phyloP scores from a whole-genome alignment of 2,329 filamentous ascomycete genomes.

The Shiraia sp. region DNA sequence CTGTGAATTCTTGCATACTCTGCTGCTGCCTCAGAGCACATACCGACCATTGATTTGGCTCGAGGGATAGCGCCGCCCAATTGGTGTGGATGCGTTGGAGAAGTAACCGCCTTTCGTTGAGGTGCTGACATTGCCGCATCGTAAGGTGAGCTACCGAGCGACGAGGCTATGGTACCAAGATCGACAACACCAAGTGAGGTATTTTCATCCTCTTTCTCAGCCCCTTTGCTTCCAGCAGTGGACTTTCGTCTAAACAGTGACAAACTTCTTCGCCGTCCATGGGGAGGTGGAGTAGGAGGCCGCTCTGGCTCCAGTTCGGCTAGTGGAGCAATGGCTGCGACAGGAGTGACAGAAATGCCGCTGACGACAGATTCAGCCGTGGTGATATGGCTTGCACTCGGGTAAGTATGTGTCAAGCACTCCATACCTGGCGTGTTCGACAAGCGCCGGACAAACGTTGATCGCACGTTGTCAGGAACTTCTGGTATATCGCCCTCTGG shows the following conservation, averaged over 20 bases:
- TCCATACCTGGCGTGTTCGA: conserved; percentile 42
- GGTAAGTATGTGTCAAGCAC: conserved; percentile 42
- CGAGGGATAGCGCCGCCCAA: conserved; percentile 33
- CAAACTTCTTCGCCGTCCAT: conserved; percentile 28
- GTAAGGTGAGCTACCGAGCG: conserved; percentile 50
- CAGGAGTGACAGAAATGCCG: conserved; percentile 3
- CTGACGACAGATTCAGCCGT: conserved; percentile 9
- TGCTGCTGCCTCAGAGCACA: conserved; percentile 41
- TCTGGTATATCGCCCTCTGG: conserved; percentile 36
- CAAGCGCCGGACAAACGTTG: conserved; percentile 42
- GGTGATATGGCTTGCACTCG: conserved; percentile 32
- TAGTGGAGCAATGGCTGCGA: conserved; percentile 16
- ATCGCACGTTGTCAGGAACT: conserved; percentile 39
- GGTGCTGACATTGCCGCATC: conserved; percentile 43
- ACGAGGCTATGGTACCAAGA: conserved; percentile 47
- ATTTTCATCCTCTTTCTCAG: conserved; percentile 16
- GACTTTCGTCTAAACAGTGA: conserved; percentile 38
- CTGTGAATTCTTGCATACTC: conserved; percentile 42
- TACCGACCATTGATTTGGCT: conserved; percentile 36
- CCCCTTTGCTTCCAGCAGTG: conserved; percentile 26
- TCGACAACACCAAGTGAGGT: conserved; percentile 37
- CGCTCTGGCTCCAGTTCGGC: conserved; percentile 27
- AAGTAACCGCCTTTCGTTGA: conserved; percentile 18
- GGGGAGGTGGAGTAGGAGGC: conserved; percentile 24
- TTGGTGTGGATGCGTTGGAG: conserved; percentile 42